These are phyloP conservation scores for Sideroxylon spinosum DNA, from an alignment of 179 eudicot genomes.

Conservation along the genomic window DNA sequence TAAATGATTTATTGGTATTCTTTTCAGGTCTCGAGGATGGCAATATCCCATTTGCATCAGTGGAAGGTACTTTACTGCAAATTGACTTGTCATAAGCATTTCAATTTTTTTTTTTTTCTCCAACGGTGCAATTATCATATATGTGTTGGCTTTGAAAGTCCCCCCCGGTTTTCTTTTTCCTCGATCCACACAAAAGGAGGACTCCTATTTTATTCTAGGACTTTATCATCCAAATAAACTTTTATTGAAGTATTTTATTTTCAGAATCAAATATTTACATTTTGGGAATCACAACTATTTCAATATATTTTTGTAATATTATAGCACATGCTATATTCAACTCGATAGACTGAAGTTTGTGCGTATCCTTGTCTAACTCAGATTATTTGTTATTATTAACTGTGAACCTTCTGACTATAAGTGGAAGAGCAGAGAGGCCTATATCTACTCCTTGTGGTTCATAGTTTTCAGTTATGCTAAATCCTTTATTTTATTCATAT, in stretches of 20 bases:
- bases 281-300: background rate
- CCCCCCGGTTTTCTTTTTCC: no score
- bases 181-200: no score
- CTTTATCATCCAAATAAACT: background rate
- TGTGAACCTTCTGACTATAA: background rate
- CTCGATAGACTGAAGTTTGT: background rate
- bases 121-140: background rate
- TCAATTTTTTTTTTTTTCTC: background rate
- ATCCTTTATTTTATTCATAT: background rate
- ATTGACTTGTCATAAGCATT: background rate
- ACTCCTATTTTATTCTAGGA: no score
- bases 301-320: background rate
- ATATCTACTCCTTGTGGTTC: no score
- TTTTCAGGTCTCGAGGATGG: conserved; percentile 61
- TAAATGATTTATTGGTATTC: background rate
- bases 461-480: background rate
- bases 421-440: background rate
- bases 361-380: background rate
- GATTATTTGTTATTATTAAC: background rate
- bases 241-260: background rate
- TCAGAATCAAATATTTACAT: background rate
- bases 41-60: conserved; percentile 58
- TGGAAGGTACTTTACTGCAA: conserved; percentile 48
- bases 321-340: background rate
- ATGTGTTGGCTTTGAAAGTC: no score